Conservation (phyloP, 768 basidiomycete species). For the Boletus sp. region DNA sequence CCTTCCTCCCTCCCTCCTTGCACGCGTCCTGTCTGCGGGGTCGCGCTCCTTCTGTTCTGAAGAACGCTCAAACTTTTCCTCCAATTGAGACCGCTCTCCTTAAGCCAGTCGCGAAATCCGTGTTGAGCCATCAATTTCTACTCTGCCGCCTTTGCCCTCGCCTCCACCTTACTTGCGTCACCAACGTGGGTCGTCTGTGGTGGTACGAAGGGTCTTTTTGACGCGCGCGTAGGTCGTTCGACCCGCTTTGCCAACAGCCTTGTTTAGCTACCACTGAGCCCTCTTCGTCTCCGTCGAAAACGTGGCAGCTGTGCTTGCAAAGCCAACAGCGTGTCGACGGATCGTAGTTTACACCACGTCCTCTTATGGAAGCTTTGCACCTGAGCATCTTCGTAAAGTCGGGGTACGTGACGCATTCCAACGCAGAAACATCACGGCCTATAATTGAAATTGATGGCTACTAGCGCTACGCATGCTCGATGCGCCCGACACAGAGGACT, state of each 20-base stretch:
- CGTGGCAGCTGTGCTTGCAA: slow-evolving; percentile 48
- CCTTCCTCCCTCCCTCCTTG: no score
- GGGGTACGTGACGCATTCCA: slow-evolving; percentile 42
- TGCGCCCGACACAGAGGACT: no score
- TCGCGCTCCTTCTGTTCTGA: no score
- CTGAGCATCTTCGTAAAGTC: slow-evolving; percentile 65
- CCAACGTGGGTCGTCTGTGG: slow-evolving; percentile 47
- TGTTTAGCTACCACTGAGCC: slow-evolving; percentile 40
- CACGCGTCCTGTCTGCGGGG: no score
- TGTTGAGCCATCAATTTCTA: slow-evolving; percentile 59
- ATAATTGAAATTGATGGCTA: no score
- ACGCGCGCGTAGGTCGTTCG: slow-evolving; percentile 47
- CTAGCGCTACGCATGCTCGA: no score
- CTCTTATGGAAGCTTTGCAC: slow-evolving; percentile 42
- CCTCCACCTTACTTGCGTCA: slow-evolving; percentile 35
- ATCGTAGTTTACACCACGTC: slow-evolving; percentile 48
- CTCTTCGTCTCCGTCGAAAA: slow-evolving; percentile 52
- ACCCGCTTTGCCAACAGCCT: no score
- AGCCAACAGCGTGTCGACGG: slow-evolving; percentile 44
- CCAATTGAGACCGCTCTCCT: no score
- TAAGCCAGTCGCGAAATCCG: slow-evolving; percentile 59
- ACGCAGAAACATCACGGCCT: background rate
- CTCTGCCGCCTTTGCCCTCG: slow-evolving; percentile 49
- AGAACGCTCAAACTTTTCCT: no score
- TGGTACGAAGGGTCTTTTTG: slow-evolving; percentile 58